Evolutionary conservation across 805 yeast genomes (phyloP).

Genomic region (Wickerhamiella kurtzmanii): DNA sequence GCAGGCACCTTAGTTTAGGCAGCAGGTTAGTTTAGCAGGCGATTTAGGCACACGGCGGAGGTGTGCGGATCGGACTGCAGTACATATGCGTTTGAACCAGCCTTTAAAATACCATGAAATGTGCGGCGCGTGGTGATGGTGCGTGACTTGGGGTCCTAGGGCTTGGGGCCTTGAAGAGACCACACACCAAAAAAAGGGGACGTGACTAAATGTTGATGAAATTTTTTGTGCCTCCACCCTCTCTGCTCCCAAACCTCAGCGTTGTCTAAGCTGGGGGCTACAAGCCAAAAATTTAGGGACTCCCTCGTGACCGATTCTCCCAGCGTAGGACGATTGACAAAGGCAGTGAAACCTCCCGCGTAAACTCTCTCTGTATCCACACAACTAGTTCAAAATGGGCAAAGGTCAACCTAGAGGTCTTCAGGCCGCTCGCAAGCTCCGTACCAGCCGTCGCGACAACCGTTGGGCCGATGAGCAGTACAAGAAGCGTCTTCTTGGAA

Average conservation of each 20-base stretch:
- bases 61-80: not conserved
- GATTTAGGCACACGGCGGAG: too few relatives aligned
- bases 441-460: constrained; percentile 99
- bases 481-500: constrained; percentile 98
- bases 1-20: too few relatives aligned
- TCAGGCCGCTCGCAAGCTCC: constrained; percentile 99
- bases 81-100: not conserved
- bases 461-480: constrained; percentile 99
- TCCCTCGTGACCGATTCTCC: not conserved
- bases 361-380: not conserved
- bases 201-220: not conserved
- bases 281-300: too few relatives aligned
- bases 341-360: too few relatives aligned
- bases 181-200: too few relatives aligned
- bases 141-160: not conserved
- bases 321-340: too few relatives aligned
- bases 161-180: constrained; percentile 5
- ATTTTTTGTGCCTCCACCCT: not conserved
- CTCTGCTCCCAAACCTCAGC: not conserved
- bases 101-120: not conserved
- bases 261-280: too few relatives aligned
- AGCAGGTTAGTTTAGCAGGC: too few relatives aligned
- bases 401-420: constrained; percentile 96
- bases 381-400: constrained; percentile 55
- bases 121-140: too few relatives aligned